Conservation (phyloP, 1,139 yeast species). For the Yamadazyma dushanensis region DNA sequence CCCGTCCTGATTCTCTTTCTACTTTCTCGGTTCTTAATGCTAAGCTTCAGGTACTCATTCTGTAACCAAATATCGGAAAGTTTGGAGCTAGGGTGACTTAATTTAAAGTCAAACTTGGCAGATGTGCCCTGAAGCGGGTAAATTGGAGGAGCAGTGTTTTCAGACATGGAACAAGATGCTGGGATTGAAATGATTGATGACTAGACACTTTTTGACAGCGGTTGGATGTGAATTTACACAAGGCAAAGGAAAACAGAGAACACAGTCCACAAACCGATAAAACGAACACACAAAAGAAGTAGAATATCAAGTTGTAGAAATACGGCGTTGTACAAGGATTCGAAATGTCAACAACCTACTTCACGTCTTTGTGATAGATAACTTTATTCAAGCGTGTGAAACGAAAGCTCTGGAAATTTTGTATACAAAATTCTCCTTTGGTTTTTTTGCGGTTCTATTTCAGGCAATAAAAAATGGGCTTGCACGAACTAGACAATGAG, state of each 20-base stretch:
- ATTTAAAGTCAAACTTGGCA: conserved; percentile 35
- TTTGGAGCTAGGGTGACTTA: conserved; percentile 34
- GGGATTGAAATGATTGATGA: too few relatives aligned
- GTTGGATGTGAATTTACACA: too few relatives aligned
- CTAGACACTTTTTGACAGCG: too few relatives aligned
- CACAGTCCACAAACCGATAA: too few relatives aligned
- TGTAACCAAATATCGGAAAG: conserved; percentile 37
- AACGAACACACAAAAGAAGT: too few relatives aligned
- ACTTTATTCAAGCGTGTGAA: too few relatives aligned
- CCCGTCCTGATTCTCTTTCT: conserved; percentile 23
- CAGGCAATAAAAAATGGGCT: neutral
- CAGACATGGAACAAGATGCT: conserved; percentile 6
- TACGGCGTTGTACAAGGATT: too few relatives aligned
- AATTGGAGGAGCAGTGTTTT: conserved; percentile 22
- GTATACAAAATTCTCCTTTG: neutral
- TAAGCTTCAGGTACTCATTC: conserved; percentile 30
- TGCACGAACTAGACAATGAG: neutral
- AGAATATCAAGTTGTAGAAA: too few relatives aligned
- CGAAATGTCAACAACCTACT: too few relatives aligned
- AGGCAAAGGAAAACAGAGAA: too few relatives aligned
- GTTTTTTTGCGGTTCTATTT: neutral
- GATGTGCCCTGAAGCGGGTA: conserved; percentile 34
- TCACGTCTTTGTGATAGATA: too few relatives aligned
- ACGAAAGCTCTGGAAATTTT: too few relatives aligned
- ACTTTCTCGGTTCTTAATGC: conserved; percentile 20